A percentile compares a stretch with the other conserved stretches of the same genome.
These are phyloP conservation scores for Saccharomyces hybrid DNA, from an alignment of 1,139 yeast species.

Conservation along the genomic window DNA sequence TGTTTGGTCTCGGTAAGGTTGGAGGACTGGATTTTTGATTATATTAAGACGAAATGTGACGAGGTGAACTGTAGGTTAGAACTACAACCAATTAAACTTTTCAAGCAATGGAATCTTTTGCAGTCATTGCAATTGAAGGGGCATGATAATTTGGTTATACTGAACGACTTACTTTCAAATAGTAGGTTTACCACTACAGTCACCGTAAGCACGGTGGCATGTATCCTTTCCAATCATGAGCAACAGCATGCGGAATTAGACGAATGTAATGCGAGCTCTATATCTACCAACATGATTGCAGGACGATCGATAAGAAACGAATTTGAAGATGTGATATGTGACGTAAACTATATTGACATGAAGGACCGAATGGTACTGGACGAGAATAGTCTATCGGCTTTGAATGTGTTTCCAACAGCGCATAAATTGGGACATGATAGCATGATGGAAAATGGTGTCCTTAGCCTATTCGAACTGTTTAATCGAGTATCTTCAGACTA, in stretches of 20 bases:
- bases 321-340: not conserved
- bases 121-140: constrained; percentile 1
- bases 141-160: constrained; percentile 2
- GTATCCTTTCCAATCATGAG: constrained; percentile 7
- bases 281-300: not conserved
- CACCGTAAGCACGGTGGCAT: constrained; percentile 9
- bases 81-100: constrained; percentile 9
- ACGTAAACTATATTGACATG: constrained; percentile 1
- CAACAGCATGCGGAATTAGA: not conserved
- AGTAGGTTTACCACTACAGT: not conserved
- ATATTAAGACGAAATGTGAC: constrained; percentile 6
- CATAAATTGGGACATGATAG: constrained; percentile 12
- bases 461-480: constrained; percentile 27
- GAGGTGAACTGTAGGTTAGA: constrained; percentile 8
- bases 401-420: constrained; percentile 27
- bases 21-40: constrained; percentile 8
- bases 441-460: constrained; percentile 10
- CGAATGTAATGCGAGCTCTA: not conserved
- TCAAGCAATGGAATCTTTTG: constrained; percentile 5
- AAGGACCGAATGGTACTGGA: constrained; percentile 31
- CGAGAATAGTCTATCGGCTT: constrained; percentile 32
- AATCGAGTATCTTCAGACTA: constrained; percentile 28
- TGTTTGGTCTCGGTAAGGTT: constrained; percentile 16
- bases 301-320: not conserved
- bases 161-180: constrained; percentile 7